Conservation (phyloP, 345 rosid genomes). For the Noccaea caerulescens region DNA sequence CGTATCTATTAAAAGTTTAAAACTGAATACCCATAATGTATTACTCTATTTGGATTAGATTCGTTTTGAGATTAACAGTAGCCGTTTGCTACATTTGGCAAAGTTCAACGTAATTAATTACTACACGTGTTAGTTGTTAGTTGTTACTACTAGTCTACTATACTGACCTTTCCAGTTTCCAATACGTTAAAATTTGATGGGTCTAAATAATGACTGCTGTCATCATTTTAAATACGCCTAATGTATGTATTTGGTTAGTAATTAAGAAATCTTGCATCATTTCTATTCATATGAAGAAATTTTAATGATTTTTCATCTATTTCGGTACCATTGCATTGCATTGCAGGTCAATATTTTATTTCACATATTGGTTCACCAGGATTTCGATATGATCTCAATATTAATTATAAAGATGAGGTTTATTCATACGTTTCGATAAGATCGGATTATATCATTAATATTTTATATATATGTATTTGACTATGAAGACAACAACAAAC, state of each 20-base stretch:
- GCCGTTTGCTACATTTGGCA: not conserved
- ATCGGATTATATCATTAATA: no score
- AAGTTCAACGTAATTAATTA: conserved; percentile 3
- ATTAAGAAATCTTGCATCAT: not conserved
- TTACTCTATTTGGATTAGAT: not conserved
- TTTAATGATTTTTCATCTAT: conserved; percentile 8
- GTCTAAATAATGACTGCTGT: conserved; percentile 7
- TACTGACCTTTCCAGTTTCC: conserved; percentile 14
- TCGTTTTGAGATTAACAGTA: not conserved
- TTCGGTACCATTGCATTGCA: not conserved
- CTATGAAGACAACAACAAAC: conserved; percentile 8
- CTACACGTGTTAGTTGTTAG: conserved; percentile 8
- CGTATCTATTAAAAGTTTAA: not conserved
- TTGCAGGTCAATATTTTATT: not conserved
- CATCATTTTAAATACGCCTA: not conserved
- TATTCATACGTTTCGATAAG: not conserved
- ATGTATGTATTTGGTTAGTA: conserved; percentile 13
- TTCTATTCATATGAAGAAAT: not conserved
- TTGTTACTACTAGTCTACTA: not conserved
- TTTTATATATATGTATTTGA: not conserved
- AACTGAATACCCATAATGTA: not conserved
- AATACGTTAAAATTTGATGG: conserved; percentile 18
- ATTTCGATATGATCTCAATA: not conserved
- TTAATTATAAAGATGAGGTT: not conserved
- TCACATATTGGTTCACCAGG: not conserved